These are phyloP conservation scores for Aspergillus carlsbadensis DNA, from an alignment of 495 filamentous ascomycete genomes.

Conservation along the genomic window DNA sequence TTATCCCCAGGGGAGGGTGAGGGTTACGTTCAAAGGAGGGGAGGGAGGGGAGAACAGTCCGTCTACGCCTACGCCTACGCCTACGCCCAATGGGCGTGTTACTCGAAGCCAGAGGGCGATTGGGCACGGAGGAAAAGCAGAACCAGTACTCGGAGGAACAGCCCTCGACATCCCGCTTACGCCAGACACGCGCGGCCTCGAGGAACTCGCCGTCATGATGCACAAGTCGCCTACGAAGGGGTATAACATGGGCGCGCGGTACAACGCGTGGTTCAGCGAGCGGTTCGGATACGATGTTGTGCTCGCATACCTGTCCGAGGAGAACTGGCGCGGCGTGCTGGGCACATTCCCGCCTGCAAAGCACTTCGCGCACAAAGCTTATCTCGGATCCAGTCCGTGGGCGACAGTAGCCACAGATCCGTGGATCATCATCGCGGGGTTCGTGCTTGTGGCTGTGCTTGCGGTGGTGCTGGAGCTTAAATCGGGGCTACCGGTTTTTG, in stretches of 20 bases:
- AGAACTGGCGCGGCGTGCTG: constrained; percentile 59
- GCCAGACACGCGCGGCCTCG: constrained; percentile 51
- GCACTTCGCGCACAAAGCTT: constrained; percentile 17
- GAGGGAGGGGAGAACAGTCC: not conserved
- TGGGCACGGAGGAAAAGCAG: too few species aligned
- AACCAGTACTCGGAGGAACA: not conserved
- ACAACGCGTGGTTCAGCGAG: constrained; percentile 71
- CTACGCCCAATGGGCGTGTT: not conserved
- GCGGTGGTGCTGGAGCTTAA: not conserved
- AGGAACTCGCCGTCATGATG: constrained; percentile 56
- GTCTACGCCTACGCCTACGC: not conserved
- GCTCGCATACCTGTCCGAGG: constrained; percentile 65
- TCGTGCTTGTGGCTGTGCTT: not conserved
- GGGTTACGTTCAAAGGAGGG: not conserved
- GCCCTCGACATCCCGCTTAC: constrained; percentile 58
- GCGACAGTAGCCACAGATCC: too few species aligned
- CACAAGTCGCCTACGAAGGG: constrained; percentile 61
- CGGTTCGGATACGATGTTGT: constrained; percentile 67
- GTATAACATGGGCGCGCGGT: constrained; percentile 64
- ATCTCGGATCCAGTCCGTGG: too few species aligned
- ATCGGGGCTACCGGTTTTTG: not conserved
- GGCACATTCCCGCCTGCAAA: constrained; percentile 51
- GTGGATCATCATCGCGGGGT: not conserved
- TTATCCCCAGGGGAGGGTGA: not conserved
- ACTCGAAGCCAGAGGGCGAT: not conserved